Evolutionary conservation across 305 asterid species (phyloP), one percentile per base, ranked within the genome.

Genomic region (Fraxinus albicans): DNA sequence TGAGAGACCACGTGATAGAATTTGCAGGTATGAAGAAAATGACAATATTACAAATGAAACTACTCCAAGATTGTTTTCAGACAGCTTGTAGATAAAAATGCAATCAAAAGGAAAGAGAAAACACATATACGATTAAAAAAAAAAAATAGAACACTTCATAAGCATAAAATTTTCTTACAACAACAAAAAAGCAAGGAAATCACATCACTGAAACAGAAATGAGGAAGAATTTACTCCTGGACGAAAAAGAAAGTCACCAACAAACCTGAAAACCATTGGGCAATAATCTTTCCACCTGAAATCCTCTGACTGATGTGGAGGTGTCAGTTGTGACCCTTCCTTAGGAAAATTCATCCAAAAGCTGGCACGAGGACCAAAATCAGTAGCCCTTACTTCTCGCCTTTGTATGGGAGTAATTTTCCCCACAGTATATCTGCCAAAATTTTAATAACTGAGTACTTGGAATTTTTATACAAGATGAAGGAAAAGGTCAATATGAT

Each of bases 231-330:
- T 17, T 34, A 19, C 77, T 21, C 60, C n/a, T 36, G 29, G 40
- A 60, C 8, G 21, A 40, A 70, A 79, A 77, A 31, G 73, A 80
- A 82, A 80, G 60, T 77, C 36, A 65, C 82, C 82, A 47, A 76
- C 92, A 17, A 78, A 96, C 99, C 99, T 97, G 95, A 97, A 97
- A 87, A 97, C 98, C 98, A 97, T 94, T 58, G 99, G 99, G 89
- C 99, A 95, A 79, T 95, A 97, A 86, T 95, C 98, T 89, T 97
- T 97, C 99, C 99, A 97, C 91, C 87, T 95, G 90, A 97, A 97
- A 91, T 94, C 98, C 33, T 93, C 99, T 4, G 99, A 95, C 82
- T 91, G 98, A 83, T 95, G 99, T n/a, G 91, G 80, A 58, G 99
- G 99, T 42, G 99, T 95, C 86, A 93, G 82, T 81, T 95, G 97